Evolutionary conservation across 306 rosid genomes (phyloP), one percentile per base, ranked within the genome.

Genomic region (Abrus precatorius): DNA sequence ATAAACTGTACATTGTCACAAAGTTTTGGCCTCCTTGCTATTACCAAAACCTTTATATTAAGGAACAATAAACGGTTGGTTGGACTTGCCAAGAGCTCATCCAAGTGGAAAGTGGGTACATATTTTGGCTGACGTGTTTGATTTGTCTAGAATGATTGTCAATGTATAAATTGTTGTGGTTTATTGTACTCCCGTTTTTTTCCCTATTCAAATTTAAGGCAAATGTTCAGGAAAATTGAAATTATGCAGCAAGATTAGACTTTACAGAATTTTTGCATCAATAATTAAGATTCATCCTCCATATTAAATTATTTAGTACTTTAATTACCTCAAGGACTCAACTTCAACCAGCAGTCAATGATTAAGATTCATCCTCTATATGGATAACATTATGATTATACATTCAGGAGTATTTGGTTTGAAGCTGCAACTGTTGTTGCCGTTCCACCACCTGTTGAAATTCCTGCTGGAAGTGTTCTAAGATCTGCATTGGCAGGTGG

Each of bases 401-500:
- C 59, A 38, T 86, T 57, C 91, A 95, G 99, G 97, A 93, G 97
- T 83, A 91, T 96, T 81, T 96, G 99, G 99, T 96, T 96, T 87
- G 98, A 96, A 85, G 99, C 99, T 83, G 99, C 99, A 1, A 93
- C 98, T 28, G 98, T 96, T 74, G 99, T 93, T 87, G 97, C 98
- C n/a, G 97, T 93, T 83, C 92, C 99, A 72, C 98, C 99, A 40
- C 84, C 97, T 30, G 91, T 93, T 74, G 93, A 93, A 88, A 86
- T 93, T 84, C 97, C 97, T 41, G 93, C 98, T 44, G 99, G 97
- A 80, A 96, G 97, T 75, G 99, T 96, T 59, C 87, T 96, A 84
- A 89, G 92, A 89, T 93, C 99, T 87, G 99, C 98, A 75, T 84
- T 96, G 91, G 99, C 99, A 14, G 99, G 99, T 65, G 99, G 99